Evolutionary conservation across 768 basidiomycete genomes (phyloP), one percentile per base, ranked within the genome.

Genomic region (Paxillus involutus): DNA sequence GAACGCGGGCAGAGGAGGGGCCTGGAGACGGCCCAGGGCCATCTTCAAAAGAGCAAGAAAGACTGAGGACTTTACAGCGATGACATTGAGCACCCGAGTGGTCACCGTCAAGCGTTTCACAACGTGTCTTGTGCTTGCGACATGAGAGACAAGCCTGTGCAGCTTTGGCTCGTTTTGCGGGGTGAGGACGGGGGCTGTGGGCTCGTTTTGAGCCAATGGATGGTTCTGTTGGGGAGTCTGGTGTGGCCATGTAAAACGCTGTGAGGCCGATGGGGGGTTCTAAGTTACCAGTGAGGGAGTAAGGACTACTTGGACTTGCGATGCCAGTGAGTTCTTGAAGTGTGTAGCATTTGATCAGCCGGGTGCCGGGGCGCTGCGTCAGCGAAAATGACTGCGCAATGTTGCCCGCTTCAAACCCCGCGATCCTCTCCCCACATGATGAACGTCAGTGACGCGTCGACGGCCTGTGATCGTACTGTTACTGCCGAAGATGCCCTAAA

Each of bases 41-140:
- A 3, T 72, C 72, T 48, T 78, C 77, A 47, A 80, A 80, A 2
- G 80, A 81, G 57, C 79, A 80, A 26, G 73, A 49, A 21, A 77
- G 66, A 49, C 64, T 68, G 47, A 80, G 69, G n/a, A 80, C 77
- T 59, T 77, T 76, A 59, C 80, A 80, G 12, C 79, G 75, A 53
- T 80, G 79, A 40, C 79, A 80, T 33, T 76, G 74, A 29, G 74
- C 60, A 24, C 63, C 67, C 30, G 67, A 57, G 40, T 70, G 63
- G 52, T 65, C 61, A n/a, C 65, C 68, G 19, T 78, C 79, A n/a
- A 80, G 70, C 51, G 77, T 67, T 64, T 80, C 79, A 60, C 79
- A 80, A 10, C 78, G 75, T 40, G 76, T 78, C 51, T 80, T 80
- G 58, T 78, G 75, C 52, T 72, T 71, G n/a, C 78, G 68, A 53